phyloP scores from a whole-genome alignment of 495 filamentous ascomycete species.

The Usnea hakonensis region DNA sequence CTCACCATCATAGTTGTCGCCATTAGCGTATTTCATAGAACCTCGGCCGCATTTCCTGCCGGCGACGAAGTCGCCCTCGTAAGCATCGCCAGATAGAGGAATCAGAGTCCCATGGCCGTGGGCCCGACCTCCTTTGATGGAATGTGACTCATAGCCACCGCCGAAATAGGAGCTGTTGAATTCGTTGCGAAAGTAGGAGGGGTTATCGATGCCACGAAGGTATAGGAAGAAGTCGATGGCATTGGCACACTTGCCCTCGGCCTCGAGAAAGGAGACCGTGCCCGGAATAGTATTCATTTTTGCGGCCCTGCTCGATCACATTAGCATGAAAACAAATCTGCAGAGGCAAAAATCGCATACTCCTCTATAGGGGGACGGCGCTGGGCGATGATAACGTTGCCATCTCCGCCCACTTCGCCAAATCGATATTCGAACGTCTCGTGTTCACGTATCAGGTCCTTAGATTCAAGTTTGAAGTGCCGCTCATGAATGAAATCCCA shows the following conservation, averaged over 20 bases:
- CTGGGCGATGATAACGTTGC: constrained; percentile 21
- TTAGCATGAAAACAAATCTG: background rate
- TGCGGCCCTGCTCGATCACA: background rate
- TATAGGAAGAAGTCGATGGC: constrained; percentile 41
- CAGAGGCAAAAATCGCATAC: constrained; percentile 10
- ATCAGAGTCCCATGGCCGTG: constrained; percentile 49
- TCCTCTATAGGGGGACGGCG: constrained; percentile 15
- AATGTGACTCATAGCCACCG: constrained; percentile 41
- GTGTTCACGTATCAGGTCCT: constrained; percentile 9
- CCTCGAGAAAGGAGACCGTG: constrained; percentile 26
- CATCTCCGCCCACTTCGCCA: constrained; percentile 11
- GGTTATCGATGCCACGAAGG: constrained; percentile 38
- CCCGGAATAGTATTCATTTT: background rate
- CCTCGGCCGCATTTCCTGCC: constrained; percentile 46
- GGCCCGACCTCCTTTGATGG: constrained; percentile 42
- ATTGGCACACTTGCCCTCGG: constrained; percentile 37
- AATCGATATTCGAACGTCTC: constrained; percentile 15
- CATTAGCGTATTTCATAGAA: constrained; percentile 51
- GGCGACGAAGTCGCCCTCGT: constrained; percentile 47
- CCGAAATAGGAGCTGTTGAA: constrained; percentile 42
- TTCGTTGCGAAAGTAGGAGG: constrained; percentile 40
- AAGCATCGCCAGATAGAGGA: constrained; percentile 46
- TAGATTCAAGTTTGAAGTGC: constrained; percentile 3
- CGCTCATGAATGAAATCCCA: constrained; percentile 22
- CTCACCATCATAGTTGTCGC: constrained; percentile 55